Percentiles rank a stretch among this genome's conserved stretches.
phyloP scores from a whole-genome alignment of 495 filamentous ascomycete genomes.

The Rusavskia elegans region DNA sequence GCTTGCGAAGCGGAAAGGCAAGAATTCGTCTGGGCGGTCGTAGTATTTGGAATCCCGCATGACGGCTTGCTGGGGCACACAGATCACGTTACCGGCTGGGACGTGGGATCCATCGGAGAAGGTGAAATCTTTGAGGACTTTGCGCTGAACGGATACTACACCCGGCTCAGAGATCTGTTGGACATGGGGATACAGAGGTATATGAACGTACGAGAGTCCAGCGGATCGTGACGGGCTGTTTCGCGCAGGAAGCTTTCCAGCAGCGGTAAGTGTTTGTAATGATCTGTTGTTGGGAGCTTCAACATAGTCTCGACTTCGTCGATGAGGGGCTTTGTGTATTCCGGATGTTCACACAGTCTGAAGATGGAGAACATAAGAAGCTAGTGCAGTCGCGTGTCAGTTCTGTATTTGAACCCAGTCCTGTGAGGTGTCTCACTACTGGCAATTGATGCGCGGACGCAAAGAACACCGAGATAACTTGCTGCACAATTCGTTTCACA shows the following conservation, averaged over 20 bases:
- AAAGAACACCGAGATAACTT: constrained; percentile 1
- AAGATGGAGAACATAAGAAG: constrained; percentile 1
- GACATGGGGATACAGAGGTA: too few relatives aligned
- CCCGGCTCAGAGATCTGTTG: not conserved
- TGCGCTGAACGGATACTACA: constrained; percentile 5
- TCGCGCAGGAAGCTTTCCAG: constrained; percentile 8
- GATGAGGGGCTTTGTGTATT: constrained; percentile 6
- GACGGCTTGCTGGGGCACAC: constrained; percentile 4
- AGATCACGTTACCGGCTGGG: constrained; percentile 1
- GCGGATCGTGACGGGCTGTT: constrained; percentile 3
- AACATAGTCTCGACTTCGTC: constrained; percentile 4
- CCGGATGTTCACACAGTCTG: constrained; percentile 7
- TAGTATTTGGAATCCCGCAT: constrained; percentile 3
- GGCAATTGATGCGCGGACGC: constrained; percentile 3
- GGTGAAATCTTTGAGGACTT: constrained; percentile 1
- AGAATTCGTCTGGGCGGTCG: not conserved
- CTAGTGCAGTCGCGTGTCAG: not conserved
- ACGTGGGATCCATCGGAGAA: constrained; percentile 4
- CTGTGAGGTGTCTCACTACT: not conserved
- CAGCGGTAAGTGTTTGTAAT: not conserved
- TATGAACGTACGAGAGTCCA: constrained; percentile 1
- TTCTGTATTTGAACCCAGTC: too few relatives aligned
- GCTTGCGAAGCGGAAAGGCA: constrained; percentile 1
- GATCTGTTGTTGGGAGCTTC: not conserved
- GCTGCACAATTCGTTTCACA: constrained; percentile 1